Evolutionary conservation across 192 early-diverging fungal genomes (phyloP), one percentile per base, ranked within the genome.

Genomic region (Coemansia aciculifera): DNA sequence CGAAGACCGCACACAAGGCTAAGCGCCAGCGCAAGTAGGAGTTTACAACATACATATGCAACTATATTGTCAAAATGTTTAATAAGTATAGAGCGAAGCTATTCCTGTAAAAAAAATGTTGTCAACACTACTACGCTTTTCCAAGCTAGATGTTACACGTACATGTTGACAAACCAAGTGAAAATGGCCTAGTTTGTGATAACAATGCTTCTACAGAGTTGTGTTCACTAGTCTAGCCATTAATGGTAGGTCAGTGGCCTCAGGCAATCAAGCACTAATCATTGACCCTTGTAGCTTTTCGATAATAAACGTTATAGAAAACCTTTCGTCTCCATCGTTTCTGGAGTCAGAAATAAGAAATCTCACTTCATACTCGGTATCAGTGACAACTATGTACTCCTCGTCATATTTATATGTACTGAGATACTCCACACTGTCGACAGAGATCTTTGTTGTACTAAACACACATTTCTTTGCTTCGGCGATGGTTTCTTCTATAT

Each of bases 11-110:
- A 44, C 27, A 42, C 42, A 63, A 44, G 38, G 31, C 43, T 15
- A 63, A 63, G 43, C 62, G 62, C 62, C 62, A 63, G 42, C 62
- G 62, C 62, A 63, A 63, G 27, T 63, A 37, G 7, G 5, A 12
- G 15, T 32, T 57, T 57, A 32, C 17, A 57, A 17, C 24, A 17
- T 32, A 24, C 31, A 12, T 29, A 54, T 54, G 51, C 24, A 0
- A 13, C 5, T 3, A 54, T 27, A 29, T 29, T 27, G 27, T 1
- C 51, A 21, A 54, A 0, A 54, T 29, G 46, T 54, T 54, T 29
- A 19, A 5, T 54, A 3, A 54, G 1, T 17, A 52, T 11, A 23
- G 0, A 52, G 11, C 10, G 0, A 51, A 51, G 27, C 19, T 51
- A 51, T 23, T 21, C 7, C 9, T 52, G 24, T 24, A 49, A 24